Evolutionary conservation across 805 yeast genomes (phyloP).

Genomic region (Candida nonsorbophila): DNA sequence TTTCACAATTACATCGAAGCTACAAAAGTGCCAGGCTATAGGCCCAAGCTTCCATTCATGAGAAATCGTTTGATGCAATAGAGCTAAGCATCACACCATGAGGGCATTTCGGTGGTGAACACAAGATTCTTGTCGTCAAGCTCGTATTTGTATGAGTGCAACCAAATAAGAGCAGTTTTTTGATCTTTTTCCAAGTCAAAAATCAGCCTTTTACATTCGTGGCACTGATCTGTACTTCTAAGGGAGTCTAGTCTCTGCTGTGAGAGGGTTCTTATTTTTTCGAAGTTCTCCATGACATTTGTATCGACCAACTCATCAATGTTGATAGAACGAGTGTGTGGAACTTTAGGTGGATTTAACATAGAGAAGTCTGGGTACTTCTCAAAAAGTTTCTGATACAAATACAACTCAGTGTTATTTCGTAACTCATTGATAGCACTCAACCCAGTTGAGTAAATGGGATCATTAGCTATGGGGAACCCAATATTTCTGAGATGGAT

Average conservation of each 20-base stretch:
- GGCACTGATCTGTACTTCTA: conserved; percentile 23
- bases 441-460: conserved; percentile 21
- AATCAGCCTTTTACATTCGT: conserved; percentile 26
- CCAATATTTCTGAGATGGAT: conserved; percentile 59
- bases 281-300: conserved; percentile 10
- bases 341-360: too few relatives aligned
- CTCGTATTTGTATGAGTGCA: conserved; percentile 39
- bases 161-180: conserved; percentile 28
- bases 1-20: too few relatives aligned
- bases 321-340: too few relatives aligned
- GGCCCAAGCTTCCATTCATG: conserved; percentile 20
- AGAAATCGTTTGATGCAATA: conserved; percentile 1
- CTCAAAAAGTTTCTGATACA: conserved; percentile 16
- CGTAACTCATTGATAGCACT: conserved; percentile 11
- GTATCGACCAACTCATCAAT: conserved; percentile 2
- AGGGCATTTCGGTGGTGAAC: conserved; percentile 41
- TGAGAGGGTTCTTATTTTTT: conserved; percentile 16
- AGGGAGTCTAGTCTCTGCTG: conserved; percentile 20
- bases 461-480: conserved; percentile 82
- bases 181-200: conserved; percentile 22
- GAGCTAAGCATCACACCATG: conserved; percentile 35
- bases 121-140: conserved; percentile 16
- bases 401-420: conserved; percentile 16
- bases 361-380: conserved; percentile 13
- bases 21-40: conserved; percentile 11